phyloP scores from a whole-genome alignment of 345 rosid species.

The Gynandropsis gynandra region DNA sequence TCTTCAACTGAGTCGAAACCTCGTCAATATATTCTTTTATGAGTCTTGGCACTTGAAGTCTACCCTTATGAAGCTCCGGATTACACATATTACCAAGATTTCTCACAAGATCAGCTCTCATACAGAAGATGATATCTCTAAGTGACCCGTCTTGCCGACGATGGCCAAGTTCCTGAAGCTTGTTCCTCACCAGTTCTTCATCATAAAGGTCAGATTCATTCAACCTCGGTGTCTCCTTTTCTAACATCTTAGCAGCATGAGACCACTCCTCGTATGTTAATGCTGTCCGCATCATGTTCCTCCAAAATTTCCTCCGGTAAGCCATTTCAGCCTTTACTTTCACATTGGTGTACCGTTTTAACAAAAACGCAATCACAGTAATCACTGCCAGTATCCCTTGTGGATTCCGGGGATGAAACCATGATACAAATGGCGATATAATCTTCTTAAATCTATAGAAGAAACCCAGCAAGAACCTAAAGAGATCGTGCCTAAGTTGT shows the following conservation, averaged over 20 bases:
- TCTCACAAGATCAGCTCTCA: slow-evolving; percentile 95
- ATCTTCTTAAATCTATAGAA: slow-evolving; percentile 35
- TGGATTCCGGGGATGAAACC: slow-evolving; percentile 95
- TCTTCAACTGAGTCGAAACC: slow-evolving; percentile 81
- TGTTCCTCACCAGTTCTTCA: slow-evolving; percentile 79
- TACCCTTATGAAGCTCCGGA: slow-evolving; percentile 92
- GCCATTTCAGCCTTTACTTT: slow-evolving; percentile 91
- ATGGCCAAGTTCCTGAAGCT: slow-evolving; percentile 71
- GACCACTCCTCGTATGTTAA: slow-evolving; percentile 97
- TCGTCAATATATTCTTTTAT: slow-evolving; percentile 92
- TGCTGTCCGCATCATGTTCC: slow-evolving; percentile 89
- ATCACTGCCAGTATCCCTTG: slow-evolving; percentile 93
- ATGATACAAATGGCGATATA: slow-evolving; percentile 47
- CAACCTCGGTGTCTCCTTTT: slow-evolving; percentile 72
- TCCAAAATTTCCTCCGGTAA: slow-evolving; percentile 93
- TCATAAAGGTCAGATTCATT: slow-evolving; percentile 74
- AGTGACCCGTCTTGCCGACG: slow-evolving; percentile 86
- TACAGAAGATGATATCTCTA: slow-evolving; percentile 84
- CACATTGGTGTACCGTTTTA: slow-evolving; percentile 79
- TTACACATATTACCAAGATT: slow-evolving; percentile 98
- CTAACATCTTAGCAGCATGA: slow-evolving; percentile 97
- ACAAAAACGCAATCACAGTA: slow-evolving; percentile 70
- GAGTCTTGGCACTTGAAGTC: slow-evolving; percentile 88
- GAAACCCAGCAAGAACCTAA: slow-evolving; percentile 34
- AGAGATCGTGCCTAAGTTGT: slow-evolving; percentile 51